phyloP scores from a whole-genome alignment of 164 flowering plant species.

The Echeveria elegans region DNA sequence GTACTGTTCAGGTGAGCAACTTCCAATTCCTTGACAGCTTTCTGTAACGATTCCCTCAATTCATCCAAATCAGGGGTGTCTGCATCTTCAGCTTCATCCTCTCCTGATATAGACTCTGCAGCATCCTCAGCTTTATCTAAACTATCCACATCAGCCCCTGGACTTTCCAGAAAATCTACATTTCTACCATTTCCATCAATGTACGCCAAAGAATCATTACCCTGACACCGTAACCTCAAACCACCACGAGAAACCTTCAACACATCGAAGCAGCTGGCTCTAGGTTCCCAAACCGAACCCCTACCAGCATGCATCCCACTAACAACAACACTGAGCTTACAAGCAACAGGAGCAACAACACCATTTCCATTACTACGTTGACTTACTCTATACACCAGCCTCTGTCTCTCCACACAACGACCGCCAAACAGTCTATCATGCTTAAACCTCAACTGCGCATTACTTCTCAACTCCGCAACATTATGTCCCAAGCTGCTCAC shows the following conservation, averaged over 20 bases:
- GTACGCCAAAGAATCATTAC: conserved; percentile 57
- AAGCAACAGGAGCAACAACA: conserved; percentile 5
- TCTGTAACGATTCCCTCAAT: conserved; percentile 55
- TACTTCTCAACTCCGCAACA: conserved; percentile 14
- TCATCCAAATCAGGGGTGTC: conserved; percentile 52
- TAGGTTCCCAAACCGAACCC: conserved; percentile 10
- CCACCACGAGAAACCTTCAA: conserved; percentile 16
- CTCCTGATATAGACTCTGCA: background rate
- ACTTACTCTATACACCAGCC: conserved; percentile 10
- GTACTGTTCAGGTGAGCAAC: conserved; percentile 66
- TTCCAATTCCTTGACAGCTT: conserved; percentile 71
- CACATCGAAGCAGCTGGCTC: conserved; percentile 14
- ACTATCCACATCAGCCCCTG: conserved; percentile 12
- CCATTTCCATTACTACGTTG: conserved; percentile 18
- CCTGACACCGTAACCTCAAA: conserved; percentile 30
- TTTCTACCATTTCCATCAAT: conserved; percentile 44
- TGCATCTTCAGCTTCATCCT: conserved; percentile 17
- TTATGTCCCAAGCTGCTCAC: conserved; percentile 17
- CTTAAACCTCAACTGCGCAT: conserved; percentile 8
- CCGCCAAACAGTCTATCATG: conserved; percentile 16
- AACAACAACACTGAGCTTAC: conserved; percentile 8
- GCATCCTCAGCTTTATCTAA: conserved; percentile 8
- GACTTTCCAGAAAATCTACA: conserved; percentile 24
- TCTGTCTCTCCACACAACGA: conserved; percentile 16
- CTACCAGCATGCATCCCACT: conserved; percentile 14